A percentile compares a stretch with the other conserved stretches of the same genome.
Conservation (phyloP, 2,329 filamentous ascomycete genomes). For the Setomelanomma holmii region DNA sequence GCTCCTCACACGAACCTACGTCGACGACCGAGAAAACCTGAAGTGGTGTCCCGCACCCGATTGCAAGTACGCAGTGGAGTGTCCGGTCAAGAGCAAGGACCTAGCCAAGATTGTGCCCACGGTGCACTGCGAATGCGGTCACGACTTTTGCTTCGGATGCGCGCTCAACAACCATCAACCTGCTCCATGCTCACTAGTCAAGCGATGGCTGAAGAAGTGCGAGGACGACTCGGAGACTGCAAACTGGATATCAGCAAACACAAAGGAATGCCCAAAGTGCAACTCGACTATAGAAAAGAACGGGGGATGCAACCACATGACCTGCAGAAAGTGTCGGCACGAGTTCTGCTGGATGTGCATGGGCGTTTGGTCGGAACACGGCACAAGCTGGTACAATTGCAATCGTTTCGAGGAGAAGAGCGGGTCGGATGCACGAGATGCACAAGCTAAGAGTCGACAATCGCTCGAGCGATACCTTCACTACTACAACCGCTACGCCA, state of each 20-base stretch:
- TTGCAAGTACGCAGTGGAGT: conserved; percentile 92
- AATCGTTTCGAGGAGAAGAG: conserved; percentile 97
- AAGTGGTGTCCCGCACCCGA: conserved; percentile 99
- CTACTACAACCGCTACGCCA: conserved; percentile 99
- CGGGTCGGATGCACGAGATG: conserved; percentile 86
- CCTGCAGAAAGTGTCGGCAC: conserved; percentile 91
- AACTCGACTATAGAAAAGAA: conserved; percentile 99
- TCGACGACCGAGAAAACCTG: conserved; percentile 93
- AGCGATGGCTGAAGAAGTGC: conserved; percentile 97
- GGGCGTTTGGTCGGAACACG: conserved; percentile 98
- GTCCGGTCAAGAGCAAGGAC: conserved; percentile 85
- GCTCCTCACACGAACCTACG: conserved; percentile 90
- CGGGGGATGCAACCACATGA: conserved; percentile 98
- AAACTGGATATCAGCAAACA: conserved; percentile 99
- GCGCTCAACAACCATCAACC: conserved; percentile 90
- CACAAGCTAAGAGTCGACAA: conserved; percentile 87
- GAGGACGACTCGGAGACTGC: conserved; percentile 98
- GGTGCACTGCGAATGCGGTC: conserved; percentile 82
- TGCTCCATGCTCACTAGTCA: conserved; percentile 87
- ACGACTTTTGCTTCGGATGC: conserved; percentile 95
- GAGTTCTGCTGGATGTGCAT: conserved; percentile 99
- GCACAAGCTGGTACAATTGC: conserved; percentile 99
- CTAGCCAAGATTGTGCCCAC: conserved; percentile 86
- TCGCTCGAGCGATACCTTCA: conserved; percentile 96
- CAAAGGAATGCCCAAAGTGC: conserved; percentile 96